Evolutionary conservation across 2,329 filamentous ascomycete species (phyloP).

Genomic region (Ascochyta clinopodiicola): DNA sequence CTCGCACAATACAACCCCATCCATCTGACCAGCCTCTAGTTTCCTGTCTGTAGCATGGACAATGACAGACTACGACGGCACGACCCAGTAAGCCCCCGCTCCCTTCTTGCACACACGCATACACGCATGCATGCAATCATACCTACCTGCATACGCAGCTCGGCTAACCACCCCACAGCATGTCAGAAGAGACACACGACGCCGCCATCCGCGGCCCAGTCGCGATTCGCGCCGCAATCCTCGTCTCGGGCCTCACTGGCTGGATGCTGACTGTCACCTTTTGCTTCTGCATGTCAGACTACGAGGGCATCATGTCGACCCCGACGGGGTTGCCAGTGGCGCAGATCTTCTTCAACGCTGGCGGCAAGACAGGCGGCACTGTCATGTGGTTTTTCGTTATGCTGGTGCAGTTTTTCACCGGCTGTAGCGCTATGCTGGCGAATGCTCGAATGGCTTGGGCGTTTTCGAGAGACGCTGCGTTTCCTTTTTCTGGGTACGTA

Average conservation of each 20-base stretch:
- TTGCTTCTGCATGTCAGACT: slow-evolving; percentile 67
- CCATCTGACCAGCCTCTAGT: slow-evolving; percentile 36
- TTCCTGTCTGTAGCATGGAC: slow-evolving; percentile 66
- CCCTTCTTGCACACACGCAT: neutral
- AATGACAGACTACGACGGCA: slow-evolving; percentile 74
- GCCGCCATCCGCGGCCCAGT: slow-evolving; percentile 66
- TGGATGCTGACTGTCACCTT: slow-evolving; percentile 69
- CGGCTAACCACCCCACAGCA: slow-evolving; percentile 50
- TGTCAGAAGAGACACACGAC: slow-evolving; percentile 72
- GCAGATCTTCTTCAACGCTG: slow-evolving; percentile 65
- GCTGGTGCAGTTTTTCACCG: slow-evolving; percentile 70
- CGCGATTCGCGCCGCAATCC: slow-evolving; percentile 65
- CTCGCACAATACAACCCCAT: neutral
- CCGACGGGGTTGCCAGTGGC: slow-evolving; percentile 68
- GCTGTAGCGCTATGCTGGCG: slow-evolving; percentile 68
- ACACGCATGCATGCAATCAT: too few species aligned
- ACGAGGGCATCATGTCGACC: slow-evolving; percentile 61
- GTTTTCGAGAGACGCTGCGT: slow-evolving; percentile 64
- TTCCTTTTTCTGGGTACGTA: slow-evolving; percentile 64
- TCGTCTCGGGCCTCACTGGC: slow-evolving; percentile 66
- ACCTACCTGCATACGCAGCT: slow-evolving; percentile 23
- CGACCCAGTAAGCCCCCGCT: slow-evolving; percentile 61
- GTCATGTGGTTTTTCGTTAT: slow-evolving; percentile 68
- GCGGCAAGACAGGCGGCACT: slow-evolving; percentile 62
- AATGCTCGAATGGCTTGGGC: slow-evolving; percentile 69